phyloP scores from a whole-genome alignment of 768 basidiomycete species.

The Lactifluus echinatus region DNA sequence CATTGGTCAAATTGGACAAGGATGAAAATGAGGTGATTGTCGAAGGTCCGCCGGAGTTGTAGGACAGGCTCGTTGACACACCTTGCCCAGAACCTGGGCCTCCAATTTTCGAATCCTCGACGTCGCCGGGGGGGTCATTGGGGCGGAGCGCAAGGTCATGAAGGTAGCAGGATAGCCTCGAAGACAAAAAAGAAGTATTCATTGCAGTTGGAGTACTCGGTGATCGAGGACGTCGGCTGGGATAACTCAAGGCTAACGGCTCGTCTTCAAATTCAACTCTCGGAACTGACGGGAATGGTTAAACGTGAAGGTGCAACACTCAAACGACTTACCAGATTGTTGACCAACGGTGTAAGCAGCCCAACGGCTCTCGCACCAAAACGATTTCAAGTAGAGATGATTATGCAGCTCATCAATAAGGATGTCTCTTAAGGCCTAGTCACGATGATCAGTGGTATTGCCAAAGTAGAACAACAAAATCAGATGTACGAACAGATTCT shows the following conservation, averaged over 20 bases:
- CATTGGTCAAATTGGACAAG: slow-evolving; percentile 15
- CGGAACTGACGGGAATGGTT: slow-evolving; percentile 39
- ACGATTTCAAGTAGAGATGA: slow-evolving; percentile 94
- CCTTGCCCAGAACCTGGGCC: slow-evolving; percentile 20
- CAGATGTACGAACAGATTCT: slow-evolving; percentile 57
- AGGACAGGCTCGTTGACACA: slow-evolving; percentile 15
- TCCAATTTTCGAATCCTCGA: slow-evolving; percentile 36
- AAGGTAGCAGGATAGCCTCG: slow-evolving; percentile 54
- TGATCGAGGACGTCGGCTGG: slow-evolving; percentile 23
- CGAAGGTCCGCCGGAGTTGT: slow-evolving; percentile 19
- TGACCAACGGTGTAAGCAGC: slow-evolving; percentile 75
- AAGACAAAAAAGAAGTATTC: slow-evolving; percentile 34
- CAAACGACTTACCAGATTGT: slow-evolving; percentile 49
- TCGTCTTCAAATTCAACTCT: slow-evolving; percentile 59
- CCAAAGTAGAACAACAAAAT: neutral
- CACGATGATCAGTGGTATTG: slow-evolving; percentile 7
- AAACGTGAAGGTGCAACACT: neutral
- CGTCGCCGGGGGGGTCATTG: slow-evolving; percentile 69
- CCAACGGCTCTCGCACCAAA: slow-evolving; percentile 95
- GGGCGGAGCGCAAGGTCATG: slow-evolving; percentile 57
- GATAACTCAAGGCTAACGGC: slow-evolving; percentile 21
- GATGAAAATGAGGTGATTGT: slow-evolving; percentile 20
- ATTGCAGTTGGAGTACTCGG: slow-evolving; percentile 34
- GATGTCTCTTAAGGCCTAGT: slow-evolving; percentile 83
- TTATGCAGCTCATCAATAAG: slow-evolving; percentile 91